A percentile compares a stretch with the other conserved stretches of the same genome.
Conservation (phyloP, 2,329 filamentous ascomycete genomes). For the Elsinoe necatrix region DNA sequence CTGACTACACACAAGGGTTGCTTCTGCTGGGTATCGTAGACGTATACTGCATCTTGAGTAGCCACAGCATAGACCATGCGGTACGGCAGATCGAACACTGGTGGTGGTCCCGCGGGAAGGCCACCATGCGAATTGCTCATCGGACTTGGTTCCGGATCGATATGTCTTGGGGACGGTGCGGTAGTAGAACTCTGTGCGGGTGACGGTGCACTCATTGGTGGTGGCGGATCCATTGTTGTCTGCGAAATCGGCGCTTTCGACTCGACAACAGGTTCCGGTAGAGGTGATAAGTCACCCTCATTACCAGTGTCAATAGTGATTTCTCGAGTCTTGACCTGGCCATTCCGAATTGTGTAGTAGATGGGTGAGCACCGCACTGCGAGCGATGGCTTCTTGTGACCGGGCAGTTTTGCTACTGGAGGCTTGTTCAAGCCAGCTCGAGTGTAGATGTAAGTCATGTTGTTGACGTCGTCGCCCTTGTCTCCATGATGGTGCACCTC, state of each 20-base stretch:
- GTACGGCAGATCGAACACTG: conserved; percentile 79
- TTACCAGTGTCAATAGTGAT: conserved; percentile 90
- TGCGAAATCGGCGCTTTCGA: conserved; percentile 49
- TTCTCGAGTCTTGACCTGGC: conserved; percentile 62
- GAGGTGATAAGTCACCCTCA: conserved; percentile 71
- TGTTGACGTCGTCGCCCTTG: conserved; percentile 81
- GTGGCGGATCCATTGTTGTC: conserved; percentile 76
- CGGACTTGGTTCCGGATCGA: conserved; percentile 45
- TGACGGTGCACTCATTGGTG: conserved; percentile 48
- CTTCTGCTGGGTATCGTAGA: conserved; percentile 96
- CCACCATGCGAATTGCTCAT: conserved; percentile 38
- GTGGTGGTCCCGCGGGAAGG: conserved; percentile 38
- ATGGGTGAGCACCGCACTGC: conserved; percentile 90
- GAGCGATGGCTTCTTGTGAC: conserved; percentile 96
- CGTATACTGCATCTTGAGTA: conserved; percentile 85
- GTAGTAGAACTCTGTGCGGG: conserved; percentile 45
- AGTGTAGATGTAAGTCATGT: conserved; percentile 98
- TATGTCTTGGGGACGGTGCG: conserved; percentile 44
- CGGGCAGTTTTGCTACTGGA: conserved; percentile 86
- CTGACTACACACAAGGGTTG: conserved; percentile 90
- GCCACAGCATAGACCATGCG: conserved; percentile 95
- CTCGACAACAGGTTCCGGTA: conserved; percentile 69
- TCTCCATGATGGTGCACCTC: conserved; percentile 61
- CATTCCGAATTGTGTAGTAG: conserved; percentile 70
- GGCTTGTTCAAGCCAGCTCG: conserved; percentile 94